Conservation (phyloP, 805 yeast genomes). For the Ogataea trehalophila region DNA sequence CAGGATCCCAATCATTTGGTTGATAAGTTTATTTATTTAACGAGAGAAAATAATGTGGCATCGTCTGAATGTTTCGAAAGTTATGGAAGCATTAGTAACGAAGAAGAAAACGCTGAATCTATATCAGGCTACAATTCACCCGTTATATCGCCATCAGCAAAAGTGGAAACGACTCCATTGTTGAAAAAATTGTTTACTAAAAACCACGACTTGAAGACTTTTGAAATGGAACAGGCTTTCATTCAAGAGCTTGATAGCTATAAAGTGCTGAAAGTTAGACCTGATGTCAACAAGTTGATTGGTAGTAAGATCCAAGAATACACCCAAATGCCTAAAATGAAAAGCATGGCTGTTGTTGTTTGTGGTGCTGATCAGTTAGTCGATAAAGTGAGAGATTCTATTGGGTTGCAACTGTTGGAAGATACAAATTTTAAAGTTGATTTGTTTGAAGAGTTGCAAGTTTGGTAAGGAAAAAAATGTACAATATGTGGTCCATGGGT, state of each 20-base stretch:
- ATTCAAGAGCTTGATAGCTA: constrained; percentile 29
- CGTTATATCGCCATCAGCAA: too few relatives aligned
- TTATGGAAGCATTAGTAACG: constrained; percentile 4
- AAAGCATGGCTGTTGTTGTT: constrained; percentile 44
- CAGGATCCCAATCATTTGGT: constrained; percentile 10
- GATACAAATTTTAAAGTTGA: constrained; percentile 42
- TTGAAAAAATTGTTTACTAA: not conserved
- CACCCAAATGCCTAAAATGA: constrained; percentile 6
- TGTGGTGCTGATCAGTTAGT: constrained; percentile 55
- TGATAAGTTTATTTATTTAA: constrained; percentile 19
- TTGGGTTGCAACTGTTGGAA: constrained; percentile 26
- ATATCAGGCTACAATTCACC: too few relatives aligned
- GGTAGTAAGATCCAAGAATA: constrained; percentile 24
- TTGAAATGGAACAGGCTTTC: constrained; percentile 2
- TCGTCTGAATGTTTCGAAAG: not conserved
- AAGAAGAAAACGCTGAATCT: not conserved
- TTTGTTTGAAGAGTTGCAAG: constrained; percentile 52
- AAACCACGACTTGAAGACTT: not conserved
- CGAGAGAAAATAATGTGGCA: constrained; percentile 12
- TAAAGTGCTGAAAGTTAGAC: constrained; percentile 19
- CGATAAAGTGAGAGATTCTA: constrained; percentile 44
- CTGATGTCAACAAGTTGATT: constrained; percentile 11
- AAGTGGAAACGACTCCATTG: not conserved
- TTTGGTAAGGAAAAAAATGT: constrained; percentile 37
- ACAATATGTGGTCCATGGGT: not conserved